phyloP scores from a whole-genome alignment of 108 stramenopile genomes.

The Cyclotella sp. region DNA sequence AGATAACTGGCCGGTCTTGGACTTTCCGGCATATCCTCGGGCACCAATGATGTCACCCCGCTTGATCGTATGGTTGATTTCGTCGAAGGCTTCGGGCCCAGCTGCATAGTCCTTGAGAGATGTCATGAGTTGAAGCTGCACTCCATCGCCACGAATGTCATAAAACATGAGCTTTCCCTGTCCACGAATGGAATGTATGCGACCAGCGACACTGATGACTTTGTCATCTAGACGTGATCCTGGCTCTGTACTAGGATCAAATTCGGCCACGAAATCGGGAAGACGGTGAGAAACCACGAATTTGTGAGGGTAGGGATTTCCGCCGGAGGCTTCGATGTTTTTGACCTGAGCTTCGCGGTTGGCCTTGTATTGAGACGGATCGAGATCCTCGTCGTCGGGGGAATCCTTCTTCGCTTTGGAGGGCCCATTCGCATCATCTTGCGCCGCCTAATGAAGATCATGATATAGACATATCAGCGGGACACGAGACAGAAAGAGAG shows the following conservation, averaged over 20 bases:
- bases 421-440: conserved; percentile 33
- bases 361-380: conserved; percentile 94
- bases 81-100: conserved; percentile 90
- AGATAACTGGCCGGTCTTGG: conserved; percentile 96
- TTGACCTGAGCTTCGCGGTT: conserved; percentile 86
- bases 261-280: conserved; percentile 89
- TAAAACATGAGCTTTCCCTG: conserved; percentile 99
- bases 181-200: conserved; percentile 90
- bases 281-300: conserved; percentile 90
- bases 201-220: conserved; percentile 91
- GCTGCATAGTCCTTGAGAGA: conserved; percentile 85
- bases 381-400: conserved; percentile 84
- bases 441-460: conserved; percentile 36
- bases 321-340: conserved; percentile 83
- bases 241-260: conserved; percentile 66
- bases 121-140: conserved; percentile 95
- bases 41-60: conserved; percentile 99
- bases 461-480: background rate
- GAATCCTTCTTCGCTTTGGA: conserved; percentile 59
- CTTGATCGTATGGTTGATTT: conserved; percentile 79
- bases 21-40: conserved; percentile 90
- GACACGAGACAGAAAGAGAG: background rate
- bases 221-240: conserved; percentile 78
- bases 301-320: conserved; percentile 99
- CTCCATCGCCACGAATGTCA: conserved; percentile 95